Conservation (phyloP, 1,284 basidiomycete genomes). For the Phellinidium pouzarii region DNA sequence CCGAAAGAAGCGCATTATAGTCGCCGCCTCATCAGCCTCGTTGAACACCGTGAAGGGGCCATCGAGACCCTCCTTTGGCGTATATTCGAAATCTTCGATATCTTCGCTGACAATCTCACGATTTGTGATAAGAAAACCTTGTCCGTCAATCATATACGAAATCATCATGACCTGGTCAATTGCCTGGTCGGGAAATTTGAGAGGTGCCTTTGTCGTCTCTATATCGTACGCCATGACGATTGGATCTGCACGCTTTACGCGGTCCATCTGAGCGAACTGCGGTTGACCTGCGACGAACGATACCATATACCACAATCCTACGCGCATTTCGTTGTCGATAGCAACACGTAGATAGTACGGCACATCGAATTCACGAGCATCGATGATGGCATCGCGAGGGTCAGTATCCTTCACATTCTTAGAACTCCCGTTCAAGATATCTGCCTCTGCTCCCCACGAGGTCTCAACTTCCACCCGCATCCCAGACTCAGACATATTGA, state of each 20-base stretch:
- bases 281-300: conserved; percentile 80
- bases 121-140: conserved; percentile 97
- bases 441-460: conserved; percentile 52
- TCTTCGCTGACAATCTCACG: conserved; percentile 96
- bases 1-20: conserved; percentile 85
- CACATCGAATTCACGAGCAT: conserved; percentile 95
- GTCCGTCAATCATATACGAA: conserved; percentile 95
- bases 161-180: conserved; percentile 99
- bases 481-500: conserved; percentile 61
- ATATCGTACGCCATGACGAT: conserved; percentile 99
- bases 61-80: conserved; percentile 96
- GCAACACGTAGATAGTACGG: conserved; percentile 97
- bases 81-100: conserved; percentile 99
- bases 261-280: conserved; percentile 70
- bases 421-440: conserved; percentile 30
- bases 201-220: conserved; percentile 95
- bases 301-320: conserved; percentile 95
- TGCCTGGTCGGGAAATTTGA: conserved; percentile 96
- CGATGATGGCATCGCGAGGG: conserved; percentile 87
- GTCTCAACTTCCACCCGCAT: conserved; percentile 68
- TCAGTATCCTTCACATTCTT: conserved; percentile 57
- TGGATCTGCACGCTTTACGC: conserved; percentile 97
- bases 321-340: conserved; percentile 96
- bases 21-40: conserved; percentile 82
- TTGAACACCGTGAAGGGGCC: conserved; percentile 97